Conservation (phyloP, 768 basidiomycete species). For the Amylocystis lapponica region DNA sequence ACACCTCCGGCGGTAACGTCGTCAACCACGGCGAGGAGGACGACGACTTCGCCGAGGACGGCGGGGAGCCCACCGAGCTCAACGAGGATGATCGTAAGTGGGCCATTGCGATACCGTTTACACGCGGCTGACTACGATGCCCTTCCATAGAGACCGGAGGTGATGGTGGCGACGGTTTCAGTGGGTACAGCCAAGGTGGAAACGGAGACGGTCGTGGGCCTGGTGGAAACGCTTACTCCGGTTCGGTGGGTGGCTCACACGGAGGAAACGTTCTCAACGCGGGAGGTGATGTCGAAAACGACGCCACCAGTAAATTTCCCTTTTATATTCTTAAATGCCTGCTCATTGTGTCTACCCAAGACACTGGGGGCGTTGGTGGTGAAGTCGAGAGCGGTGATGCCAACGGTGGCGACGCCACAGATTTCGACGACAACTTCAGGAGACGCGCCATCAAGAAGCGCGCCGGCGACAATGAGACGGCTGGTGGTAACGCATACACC, state of each 20-base stretch:
- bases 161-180: conserved; percentile 11
- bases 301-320: conserved; percentile 7
- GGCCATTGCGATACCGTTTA: too few relatives aligned
- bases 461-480: conserved; percentile 12
- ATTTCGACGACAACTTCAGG: not conserved
- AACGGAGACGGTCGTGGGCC: conserved; percentile 13
- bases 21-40: conserved; percentile 4
- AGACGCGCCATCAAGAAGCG: conserved; percentile 7
- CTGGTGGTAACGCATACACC: conserved; percentile 18
- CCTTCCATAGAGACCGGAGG: conserved; percentile 10
- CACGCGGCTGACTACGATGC: too few relatives aligned
- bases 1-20: conserved; percentile 17
- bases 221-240: conserved; percentile 16
- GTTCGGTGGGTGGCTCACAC: conserved; percentile 8
- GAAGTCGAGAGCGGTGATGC: conserved; percentile 14
- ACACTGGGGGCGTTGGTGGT: conserved; percentile 10
- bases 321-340: not conserved
- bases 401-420: conserved; percentile 9
- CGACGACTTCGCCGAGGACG: not conserved
- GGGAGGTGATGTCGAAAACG: conserved; percentile 8
- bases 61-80: not conserved
- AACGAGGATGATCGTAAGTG: not conserved
- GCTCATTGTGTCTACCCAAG: not conserved
- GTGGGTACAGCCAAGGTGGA: conserved; percentile 15
- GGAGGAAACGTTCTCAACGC: conserved; percentile 12